phyloP scores from a whole-genome alignment of 2,329 filamentous ascomycete species.

The Fusarium keratoplasticum region DNA sequence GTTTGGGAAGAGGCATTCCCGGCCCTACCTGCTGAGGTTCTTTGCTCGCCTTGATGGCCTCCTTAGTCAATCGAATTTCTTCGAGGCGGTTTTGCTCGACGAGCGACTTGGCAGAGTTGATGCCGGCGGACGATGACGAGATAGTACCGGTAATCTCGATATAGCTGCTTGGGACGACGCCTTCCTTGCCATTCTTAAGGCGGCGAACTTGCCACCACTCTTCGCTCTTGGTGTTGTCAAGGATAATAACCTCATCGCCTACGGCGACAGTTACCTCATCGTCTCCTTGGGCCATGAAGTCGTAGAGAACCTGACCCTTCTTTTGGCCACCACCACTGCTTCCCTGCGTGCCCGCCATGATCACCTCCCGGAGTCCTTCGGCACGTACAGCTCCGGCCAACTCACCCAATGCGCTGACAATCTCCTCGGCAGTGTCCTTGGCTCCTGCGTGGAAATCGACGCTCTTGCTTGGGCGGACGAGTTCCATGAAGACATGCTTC shows the following conservation, averaged over 20 bases:
- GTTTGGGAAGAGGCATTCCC: constrained; percentile 79
- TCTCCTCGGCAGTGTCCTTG: constrained; percentile 96
- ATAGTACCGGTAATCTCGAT: constrained; percentile 85
- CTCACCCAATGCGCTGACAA: constrained; percentile 88
- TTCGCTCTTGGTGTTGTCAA: constrained; percentile 92
- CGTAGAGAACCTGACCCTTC: constrained; percentile 89
- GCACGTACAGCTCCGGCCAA: constrained; percentile 86
- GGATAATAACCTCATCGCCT: constrained; percentile 89
- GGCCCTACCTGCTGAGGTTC: constrained; percentile 75
- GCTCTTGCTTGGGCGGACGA: constrained; percentile 92
- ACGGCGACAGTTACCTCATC: constrained; percentile 94
- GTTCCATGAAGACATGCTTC: constrained; percentile 96
- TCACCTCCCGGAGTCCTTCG: constrained; percentile 86
- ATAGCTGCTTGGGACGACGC: constrained; percentile 96
- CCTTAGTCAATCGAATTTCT: constrained; percentile 85
- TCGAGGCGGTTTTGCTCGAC: constrained; percentile 84
- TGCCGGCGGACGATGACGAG: constrained; percentile 61
- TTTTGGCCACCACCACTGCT: constrained; percentile 60
- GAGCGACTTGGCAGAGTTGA: constrained; percentile 68
- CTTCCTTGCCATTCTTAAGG: constrained; percentile 91
- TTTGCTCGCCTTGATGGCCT: constrained; percentile 76
- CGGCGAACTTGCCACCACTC: constrained; percentile 98
- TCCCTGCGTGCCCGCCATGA: constrained; percentile 79
- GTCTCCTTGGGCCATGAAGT: constrained; percentile 96
- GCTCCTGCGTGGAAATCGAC: constrained; percentile 97